Percentiles rank a stretch among this genome's conserved stretches.
Evolutionary conservation across 805 yeast genomes (phyloP).

Genomic region (Metschnikowia henanensis): DNA sequence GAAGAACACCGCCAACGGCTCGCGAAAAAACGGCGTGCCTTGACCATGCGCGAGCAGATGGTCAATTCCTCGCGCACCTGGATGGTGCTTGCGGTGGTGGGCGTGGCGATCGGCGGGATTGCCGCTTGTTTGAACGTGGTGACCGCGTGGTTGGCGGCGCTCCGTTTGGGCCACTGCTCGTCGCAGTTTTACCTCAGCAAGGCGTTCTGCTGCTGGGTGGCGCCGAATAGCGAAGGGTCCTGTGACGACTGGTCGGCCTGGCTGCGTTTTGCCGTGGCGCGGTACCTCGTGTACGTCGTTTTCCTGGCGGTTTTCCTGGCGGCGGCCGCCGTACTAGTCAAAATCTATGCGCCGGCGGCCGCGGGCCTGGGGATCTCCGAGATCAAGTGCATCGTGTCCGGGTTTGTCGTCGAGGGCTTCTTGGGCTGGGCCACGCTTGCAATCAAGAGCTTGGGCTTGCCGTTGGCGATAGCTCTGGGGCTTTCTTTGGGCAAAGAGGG

Average conservation of each 20-base stretch:
- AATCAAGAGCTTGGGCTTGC: slow-evolving; percentile 79
- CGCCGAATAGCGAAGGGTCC: slow-evolving; percentile 15
- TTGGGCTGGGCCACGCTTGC: slow-evolving; percentile 69
- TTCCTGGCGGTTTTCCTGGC: slow-evolving; percentile 63
- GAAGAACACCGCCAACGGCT: slow-evolving; percentile 43
- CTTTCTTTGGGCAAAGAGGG: slow-evolving; percentile 97
- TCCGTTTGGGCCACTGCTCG: slow-evolving; percentile 78
- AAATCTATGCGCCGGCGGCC: slow-evolving; percentile 78
- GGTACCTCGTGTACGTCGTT: slow-evolving; percentile 58
- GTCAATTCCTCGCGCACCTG: slow-evolving; percentile 55
- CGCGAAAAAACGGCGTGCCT: slow-evolving; percentile 19
- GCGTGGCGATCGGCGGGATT: slow-evolving; percentile 72
- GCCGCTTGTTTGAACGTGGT: slow-evolving; percentile 82
- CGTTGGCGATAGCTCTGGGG: slow-evolving; percentile 91
- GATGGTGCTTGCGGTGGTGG: slow-evolving; percentile 74
- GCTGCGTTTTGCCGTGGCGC: slow-evolving; percentile 44
- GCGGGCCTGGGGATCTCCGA: slow-evolving; percentile 98
- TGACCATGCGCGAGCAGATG: slow-evolving; percentile 26
- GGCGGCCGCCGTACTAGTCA: slow-evolving; percentile 67
- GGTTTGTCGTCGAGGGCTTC: slow-evolving; percentile 79
- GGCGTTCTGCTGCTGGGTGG: slow-evolving; percentile 82
- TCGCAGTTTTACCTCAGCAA: slow-evolving; percentile 67
- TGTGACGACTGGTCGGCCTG: slow-evolving; percentile 76
- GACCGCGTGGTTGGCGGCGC: slow-evolving; percentile 82
- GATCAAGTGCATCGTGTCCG: slow-evolving; percentile 91